Conservation (phyloP, 164 flowering plant species). For the Taxillus chinensis region DNA sequence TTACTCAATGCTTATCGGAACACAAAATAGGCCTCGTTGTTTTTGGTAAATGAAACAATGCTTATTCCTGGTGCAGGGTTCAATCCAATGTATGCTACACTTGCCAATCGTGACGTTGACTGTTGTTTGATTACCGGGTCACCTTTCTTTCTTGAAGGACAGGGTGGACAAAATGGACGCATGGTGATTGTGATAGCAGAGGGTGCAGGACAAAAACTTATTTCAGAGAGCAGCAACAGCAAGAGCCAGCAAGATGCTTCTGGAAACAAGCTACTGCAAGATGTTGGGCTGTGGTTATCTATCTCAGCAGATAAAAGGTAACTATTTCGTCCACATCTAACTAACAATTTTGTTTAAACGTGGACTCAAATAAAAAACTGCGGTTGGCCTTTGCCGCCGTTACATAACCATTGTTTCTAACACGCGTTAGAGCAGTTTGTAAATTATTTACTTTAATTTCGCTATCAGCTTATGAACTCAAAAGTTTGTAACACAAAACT, state of each 20-base stretch:
- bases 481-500: too few species aligned
- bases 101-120: slow-evolving; percentile 62
- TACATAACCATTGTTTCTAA: too few species aligned
- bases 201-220: slow-evolving; percentile 73
- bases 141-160: slow-evolving; percentile 64
- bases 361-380: too few species aligned
- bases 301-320: slow-evolving; percentile 49
- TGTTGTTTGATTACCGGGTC: slow-evolving; percentile 78
- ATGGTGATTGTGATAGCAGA: slow-evolving; percentile 74
- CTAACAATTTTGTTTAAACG: too few species aligned
- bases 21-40: too few species aligned
- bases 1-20: too few species aligned
- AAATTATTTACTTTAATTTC: too few species aligned
- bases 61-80: slow-evolving; percentile 37
- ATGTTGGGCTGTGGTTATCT: slow-evolving; percentile 58
- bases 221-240: slow-evolving; percentile 29
- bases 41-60: too few species aligned
- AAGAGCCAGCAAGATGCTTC: slow-evolving; percentile 44
- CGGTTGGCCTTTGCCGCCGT: too few species aligned
- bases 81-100: slow-evolving; percentile 61
- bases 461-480: too few species aligned
- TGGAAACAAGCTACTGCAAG: slow-evolving; percentile 61
- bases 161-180: slow-evolving; percentile 67
- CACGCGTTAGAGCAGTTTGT: too few species aligned
- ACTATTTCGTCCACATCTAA: too few species aligned